These are phyloP conservation scores for Jasminum sambac DNA, from an alignment of 257 asterid species.

Conservation along the genomic window DNA sequence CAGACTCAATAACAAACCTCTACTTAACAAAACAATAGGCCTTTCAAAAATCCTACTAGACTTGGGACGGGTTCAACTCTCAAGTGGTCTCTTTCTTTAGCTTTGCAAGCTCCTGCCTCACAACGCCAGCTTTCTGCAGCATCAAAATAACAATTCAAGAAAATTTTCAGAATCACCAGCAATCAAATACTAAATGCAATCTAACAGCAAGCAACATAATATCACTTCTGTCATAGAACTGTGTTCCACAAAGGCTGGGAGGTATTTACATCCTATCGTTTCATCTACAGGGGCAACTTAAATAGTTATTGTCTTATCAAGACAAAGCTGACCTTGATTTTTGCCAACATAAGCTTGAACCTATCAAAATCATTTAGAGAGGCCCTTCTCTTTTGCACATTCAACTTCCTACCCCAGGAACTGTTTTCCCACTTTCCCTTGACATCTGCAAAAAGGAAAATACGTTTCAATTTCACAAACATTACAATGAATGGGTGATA, in stretches of 20 bases:
- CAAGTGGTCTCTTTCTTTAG: slow-evolving; percentile 55
- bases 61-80: slow-evolving; percentile 10
- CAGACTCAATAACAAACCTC: slow-evolving; percentile 20
- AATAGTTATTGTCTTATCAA: background rate
- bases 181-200: background rate
- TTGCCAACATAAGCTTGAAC: slow-evolving; percentile 86
- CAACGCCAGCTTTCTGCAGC: slow-evolving; percentile 82
- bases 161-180: background rate
- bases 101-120: slow-evolving; percentile 84
- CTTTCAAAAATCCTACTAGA: slow-evolving; percentile 15
- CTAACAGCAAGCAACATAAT: background rate
- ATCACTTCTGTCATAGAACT: background rate
- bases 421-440: slow-evolving; percentile 87
- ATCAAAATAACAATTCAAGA: slow-evolving; percentile 4
- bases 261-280: background rate
- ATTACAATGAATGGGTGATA: background rate
- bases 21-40: slow-evolving; percentile 13
- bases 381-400: slow-evolving; percentile 90
- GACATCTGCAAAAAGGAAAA: slow-evolving; percentile 53
- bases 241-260: background rate
- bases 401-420: slow-evolving; percentile 94
- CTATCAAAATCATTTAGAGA: slow-evolving; percentile 77
- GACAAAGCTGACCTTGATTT: slow-evolving; percentile 60
- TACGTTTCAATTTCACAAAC: background rate
- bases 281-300: background rate